A percentile compares a stretch with the other conserved stretches of the same genome.
Evolutionary conservation across 768 basidiomycete genomes (phyloP).

Genomic region (Cystobasidium onofrii): DNA sequence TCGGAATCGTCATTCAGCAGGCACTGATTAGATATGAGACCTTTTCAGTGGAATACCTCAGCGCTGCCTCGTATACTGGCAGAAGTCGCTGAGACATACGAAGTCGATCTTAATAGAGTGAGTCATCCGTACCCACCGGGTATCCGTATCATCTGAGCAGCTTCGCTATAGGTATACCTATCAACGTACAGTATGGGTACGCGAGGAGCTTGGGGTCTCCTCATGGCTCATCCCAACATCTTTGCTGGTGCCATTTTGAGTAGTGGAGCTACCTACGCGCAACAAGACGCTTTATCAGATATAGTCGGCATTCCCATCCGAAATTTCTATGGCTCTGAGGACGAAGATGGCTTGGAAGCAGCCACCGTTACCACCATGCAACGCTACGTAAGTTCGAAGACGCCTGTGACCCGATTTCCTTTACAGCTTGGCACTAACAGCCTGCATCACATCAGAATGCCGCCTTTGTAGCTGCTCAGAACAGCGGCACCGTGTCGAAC

Average conservation of each 20-base stretch:
- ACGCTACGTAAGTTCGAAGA: not conserved
- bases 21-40: too few relatives aligned
- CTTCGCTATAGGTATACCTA: not conserved
- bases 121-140: not conserved
- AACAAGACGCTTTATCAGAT: not conserved
- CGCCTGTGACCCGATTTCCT: not conserved
- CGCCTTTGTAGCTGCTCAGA: not conserved
- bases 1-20: too few relatives aligned
- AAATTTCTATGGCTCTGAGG: not conserved
- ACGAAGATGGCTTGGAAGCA: not conserved
- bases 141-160: not conserved
- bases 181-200: slow-evolving; percentile 17
- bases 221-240: not conserved
- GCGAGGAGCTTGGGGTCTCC: not conserved
- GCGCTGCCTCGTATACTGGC: not conserved
- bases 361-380: not conserved
- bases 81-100: not conserved
- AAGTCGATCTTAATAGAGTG: slow-evolving; percentile 12
- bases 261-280: not conserved
- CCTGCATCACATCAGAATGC: not conserved
- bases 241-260: slow-evolving; percentile 13
- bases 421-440: not conserved
- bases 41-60: not conserved
- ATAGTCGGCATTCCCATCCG: slow-evolving; percentile 2
- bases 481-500: not conserved